Percentiles rank a stretch among this genome's conserved stretches.
Evolutionary conservation across 208 protist species (phyloP).

Genomic region (Porcisia deanei): DNA sequence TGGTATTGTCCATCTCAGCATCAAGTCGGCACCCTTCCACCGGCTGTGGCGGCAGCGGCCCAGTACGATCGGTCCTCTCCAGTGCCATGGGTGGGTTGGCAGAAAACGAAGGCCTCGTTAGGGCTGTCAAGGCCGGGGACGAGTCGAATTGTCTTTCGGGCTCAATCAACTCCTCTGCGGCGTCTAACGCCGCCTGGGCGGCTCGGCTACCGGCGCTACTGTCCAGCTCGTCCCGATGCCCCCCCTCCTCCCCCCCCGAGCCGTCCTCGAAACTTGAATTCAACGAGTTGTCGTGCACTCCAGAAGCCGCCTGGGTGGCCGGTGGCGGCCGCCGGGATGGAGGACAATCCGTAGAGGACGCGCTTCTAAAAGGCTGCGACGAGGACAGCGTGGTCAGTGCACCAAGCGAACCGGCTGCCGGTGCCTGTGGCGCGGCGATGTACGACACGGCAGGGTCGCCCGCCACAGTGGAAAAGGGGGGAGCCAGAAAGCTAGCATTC

Average conservation of each 20-base stretch:
- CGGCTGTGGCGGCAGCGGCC: neutral
- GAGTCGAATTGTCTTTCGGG: neutral
- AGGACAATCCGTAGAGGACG: neutral
- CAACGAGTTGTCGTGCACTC: neutral
- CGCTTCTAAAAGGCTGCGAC: neutral
- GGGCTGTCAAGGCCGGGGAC: neutral
- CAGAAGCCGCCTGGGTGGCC: neutral
- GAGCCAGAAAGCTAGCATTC: neutral
- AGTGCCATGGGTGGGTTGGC: neutral
- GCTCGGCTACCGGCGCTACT: slow-evolving; percentile 23
- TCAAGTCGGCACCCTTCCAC: neutral
- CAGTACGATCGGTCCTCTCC: neutral
- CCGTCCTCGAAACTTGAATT: slow-evolving; percentile 2
- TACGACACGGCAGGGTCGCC: neutral
- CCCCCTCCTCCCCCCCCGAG: neutral
- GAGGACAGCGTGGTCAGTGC: neutral
- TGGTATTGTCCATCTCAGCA: neutral
- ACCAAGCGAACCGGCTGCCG: neutral
- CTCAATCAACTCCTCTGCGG: slow-evolving; percentile 7
- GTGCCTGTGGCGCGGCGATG: neutral
- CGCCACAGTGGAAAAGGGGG: neutral
- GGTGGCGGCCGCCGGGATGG: neutral
- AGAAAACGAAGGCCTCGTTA: neutral
- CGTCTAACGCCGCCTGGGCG: slow-evolving; percentile 32
- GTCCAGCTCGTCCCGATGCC: slow-evolving; percentile 7